phyloP scores from a whole-genome alignment of 768 basidiomycete genomes.

The Ramaria sp. region DNA sequence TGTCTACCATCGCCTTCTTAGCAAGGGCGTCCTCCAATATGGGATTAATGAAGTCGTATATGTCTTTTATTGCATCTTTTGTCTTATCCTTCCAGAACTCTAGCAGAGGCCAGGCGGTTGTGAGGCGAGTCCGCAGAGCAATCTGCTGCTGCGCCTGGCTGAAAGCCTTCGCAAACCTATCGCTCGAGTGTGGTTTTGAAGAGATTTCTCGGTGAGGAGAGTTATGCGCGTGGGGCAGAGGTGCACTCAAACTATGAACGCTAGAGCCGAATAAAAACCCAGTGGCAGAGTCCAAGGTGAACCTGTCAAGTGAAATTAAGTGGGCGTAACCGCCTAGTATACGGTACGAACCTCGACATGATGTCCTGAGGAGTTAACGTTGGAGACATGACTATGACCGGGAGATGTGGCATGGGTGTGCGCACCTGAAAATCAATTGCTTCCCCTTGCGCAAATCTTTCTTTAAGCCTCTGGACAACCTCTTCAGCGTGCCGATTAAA shows the following conservation, averaged over 20 bases:
- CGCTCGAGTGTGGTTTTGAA: neutral
- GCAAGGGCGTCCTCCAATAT: slow-evolving; percentile 28
- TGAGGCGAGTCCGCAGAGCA: slow-evolving; percentile 19
- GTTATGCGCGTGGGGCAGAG: slow-evolving; percentile 43
- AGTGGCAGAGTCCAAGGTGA: slow-evolving; percentile 57
- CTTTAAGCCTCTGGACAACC: slow-evolving; percentile 34
- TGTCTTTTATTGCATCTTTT: slow-evolving; percentile 26
- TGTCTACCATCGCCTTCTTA: neutral
- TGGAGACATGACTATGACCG: neutral
- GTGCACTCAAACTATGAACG: slow-evolving; percentile 40
- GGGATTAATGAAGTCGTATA: slow-evolving; percentile 29
- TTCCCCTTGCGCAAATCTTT: slow-evolving; percentile 37
- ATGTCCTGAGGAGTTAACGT: neutral
- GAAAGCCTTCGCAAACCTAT: slow-evolving; percentile 25
- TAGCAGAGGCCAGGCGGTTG: slow-evolving; percentile 29
- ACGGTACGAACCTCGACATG: neutral
- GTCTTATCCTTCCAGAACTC: slow-evolving; percentile 29
- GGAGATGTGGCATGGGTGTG: neutral
- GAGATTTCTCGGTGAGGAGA: neutral
- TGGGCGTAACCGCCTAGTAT: slow-evolving; percentile 12
- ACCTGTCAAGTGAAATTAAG: slow-evolving; percentile 45
- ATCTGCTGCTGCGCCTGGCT: slow-evolving; percentile 22
- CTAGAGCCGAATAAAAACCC: slow-evolving; percentile 56
- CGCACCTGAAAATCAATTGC: slow-evolving; percentile 50
- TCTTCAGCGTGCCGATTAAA: slow-evolving; percentile 46